Base-by-base conservation (phyloP, 805 yeast genomes). In the Brettanomyces bruxellensis region DNA sequence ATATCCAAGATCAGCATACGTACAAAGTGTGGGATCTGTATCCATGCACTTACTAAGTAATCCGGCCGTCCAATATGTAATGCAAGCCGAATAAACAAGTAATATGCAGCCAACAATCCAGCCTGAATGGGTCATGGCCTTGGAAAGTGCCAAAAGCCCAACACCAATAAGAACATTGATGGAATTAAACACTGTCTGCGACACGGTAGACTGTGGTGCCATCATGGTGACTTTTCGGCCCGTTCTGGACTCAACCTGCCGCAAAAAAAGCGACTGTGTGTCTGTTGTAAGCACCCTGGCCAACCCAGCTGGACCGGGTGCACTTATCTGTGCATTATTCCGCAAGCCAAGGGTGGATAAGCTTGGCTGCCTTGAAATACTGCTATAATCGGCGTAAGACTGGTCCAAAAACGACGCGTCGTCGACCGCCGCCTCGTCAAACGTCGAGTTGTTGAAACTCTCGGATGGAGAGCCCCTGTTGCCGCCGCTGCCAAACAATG, bases 1-100 rank as follows among this genome's bases (percentile, higher is more conserved):
- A 55, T 78, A 82, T 3, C 95, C 95, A 43, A 89, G 70, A 66
- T 89, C 96, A 0, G 95, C 95, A 61, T 88, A 89, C 0, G 96
- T 85, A 71, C 83, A 80, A 45, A 88, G 66, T 0, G 93, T 81
- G 13, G 76, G 81, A 65, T 88, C 93, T 1, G 88, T 82, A 51
- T 83, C 88, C 73, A 88, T 73, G 52, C 95, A 81, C 49, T 75
- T 72, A 12, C 91, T 81, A 48, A 89, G 69, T 44, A 87, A 67
- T 5, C 73, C 72, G 7, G 96, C 96, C 2, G 93, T 81, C 71
- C 87, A 80, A 53, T 75, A 82, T 2, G 96, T 88, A 28, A 80
- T 65, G 11, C 68, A 43, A 1, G 93, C 93, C 59, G 90, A 79
- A 3, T 73, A 49, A 1, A 75, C 47, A 46, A 89, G 64, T 23